Percentiles rank a stretch among this genome's conserved stretches.
phyloP scores from a whole-genome alignment of 1,284 basidiomycete genomes.

The Boletus sp. region DNA sequence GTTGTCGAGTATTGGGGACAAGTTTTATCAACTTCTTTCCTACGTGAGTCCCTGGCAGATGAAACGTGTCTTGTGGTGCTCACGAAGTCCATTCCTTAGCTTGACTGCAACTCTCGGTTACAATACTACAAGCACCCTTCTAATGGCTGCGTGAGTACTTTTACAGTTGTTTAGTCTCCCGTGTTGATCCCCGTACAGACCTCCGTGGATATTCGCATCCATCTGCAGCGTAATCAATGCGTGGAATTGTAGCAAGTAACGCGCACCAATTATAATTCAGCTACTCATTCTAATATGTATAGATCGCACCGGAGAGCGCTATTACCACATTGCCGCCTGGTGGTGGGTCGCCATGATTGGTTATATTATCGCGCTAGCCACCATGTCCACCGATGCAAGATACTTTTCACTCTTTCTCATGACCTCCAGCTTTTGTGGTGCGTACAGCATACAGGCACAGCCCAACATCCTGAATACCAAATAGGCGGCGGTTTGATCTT shows the following conservation, averaged over 20 bases:
- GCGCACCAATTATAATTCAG: background rate
- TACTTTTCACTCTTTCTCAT: constrained; percentile 71
- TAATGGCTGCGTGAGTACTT: constrained; percentile 61
- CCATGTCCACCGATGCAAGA: constrained; percentile 55
- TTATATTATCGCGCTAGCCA: constrained; percentile 63
- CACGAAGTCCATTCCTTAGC: constrained; percentile 35
- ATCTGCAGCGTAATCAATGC: constrained; percentile 58
- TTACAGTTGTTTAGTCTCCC: background rate
- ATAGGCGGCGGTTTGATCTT: constrained; percentile 61
- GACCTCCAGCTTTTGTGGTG: constrained; percentile 58
- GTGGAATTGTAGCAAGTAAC: constrained; percentile 61
- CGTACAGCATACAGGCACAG: constrained; percentile 20
- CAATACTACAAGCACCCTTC: constrained; percentile 57
- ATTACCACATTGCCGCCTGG: constrained; percentile 64
- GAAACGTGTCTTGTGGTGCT: background rate
- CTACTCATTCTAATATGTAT: background rate
- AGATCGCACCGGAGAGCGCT: constrained; percentile 68
- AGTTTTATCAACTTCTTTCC: constrained; percentile 79
- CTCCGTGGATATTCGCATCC: constrained; percentile 45
- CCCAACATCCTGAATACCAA: background rate
- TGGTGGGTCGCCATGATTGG: constrained; percentile 67
- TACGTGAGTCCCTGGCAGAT: constrained; percentile 49
- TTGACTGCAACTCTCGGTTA: constrained; percentile 70
- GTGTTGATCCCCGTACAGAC: constrained; percentile 41
- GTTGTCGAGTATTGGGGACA: constrained; percentile 58